Evolutionary conservation across 23 red algal species (phyloP).

Genomic region (Gracilariopsis chorda): DNA sequence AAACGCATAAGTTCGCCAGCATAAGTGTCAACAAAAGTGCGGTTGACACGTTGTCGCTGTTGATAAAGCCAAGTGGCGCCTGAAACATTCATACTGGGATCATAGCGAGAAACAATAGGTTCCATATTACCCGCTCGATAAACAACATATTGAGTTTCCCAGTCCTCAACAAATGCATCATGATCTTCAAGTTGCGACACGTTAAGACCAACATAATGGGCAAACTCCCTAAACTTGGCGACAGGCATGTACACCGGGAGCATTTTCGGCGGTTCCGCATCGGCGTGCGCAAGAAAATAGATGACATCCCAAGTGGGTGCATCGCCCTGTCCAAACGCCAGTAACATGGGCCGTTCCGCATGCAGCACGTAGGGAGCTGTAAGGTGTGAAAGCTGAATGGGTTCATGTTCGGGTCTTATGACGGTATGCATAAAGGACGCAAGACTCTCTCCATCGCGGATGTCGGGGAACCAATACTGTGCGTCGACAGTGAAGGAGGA

Average conservation of each 20-base stretch:
- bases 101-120: neutral
- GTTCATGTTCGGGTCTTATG: neutral
- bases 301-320: neutral
- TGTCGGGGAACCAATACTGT: conserved; percentile 18
- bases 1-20: neutral
- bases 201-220: neutral
- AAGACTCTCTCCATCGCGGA: neutral
- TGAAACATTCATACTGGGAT: neutral
- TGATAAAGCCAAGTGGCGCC: neutral
- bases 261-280: neutral
- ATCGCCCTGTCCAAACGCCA: neutral
- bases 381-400: neutral
- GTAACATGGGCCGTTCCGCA: neutral
- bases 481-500: neutral
- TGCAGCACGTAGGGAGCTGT: neutral
- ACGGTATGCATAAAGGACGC: conserved; percentile 14
- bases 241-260: conserved; percentile 10
- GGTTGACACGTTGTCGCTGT: neutral
- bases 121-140: neutral
- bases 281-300: neutral
- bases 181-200: neutral
- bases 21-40: neutral
- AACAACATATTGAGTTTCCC: neutral
- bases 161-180: neutral
- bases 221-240: neutral